Base-by-base conservation (phyloP, 345 rosid genomes). In the Gossypium stocksii region DNA sequence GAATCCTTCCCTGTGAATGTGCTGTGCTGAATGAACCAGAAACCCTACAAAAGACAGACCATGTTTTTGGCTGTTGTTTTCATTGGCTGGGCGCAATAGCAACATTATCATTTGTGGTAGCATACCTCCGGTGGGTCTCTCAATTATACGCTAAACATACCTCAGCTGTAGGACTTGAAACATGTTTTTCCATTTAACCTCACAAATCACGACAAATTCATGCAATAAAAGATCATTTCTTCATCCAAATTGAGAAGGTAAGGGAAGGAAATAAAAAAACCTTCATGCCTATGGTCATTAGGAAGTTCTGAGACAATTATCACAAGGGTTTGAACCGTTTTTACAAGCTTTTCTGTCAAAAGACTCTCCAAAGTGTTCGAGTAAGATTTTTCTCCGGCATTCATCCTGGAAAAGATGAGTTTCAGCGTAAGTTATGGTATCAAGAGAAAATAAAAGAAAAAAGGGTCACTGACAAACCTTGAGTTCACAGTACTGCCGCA, bases 401-500 rank as follows among this genome's bases (percentile, higher is more conserved):
- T 93, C 92, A 59, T 72, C 85, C 97, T 91, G 77, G 58, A 77
- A 11, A 71, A 71, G 60, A 23, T n/a, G n/a, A 46, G 51, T 63
- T 65, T 58, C 63, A 68, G 22, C 68, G 53, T 69, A 69, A 23
- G 44, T 25, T 48, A 2, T 15, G 3, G 29, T 34, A 8, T 68
- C 15, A 49, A 25, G 56, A 20, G 16, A 3, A 22, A 25, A 27
- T 1, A 5, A 56, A 64, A 44, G 1, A n/a, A 68, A 68, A 25
- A 13, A 13, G 16, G 64, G 22, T 14, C 23, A 14, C 15, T 15
- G 38, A n/a, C 27, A 64, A 78, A 84, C 98, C 97, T 91, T 90
- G 1, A 89, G 87, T 77, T 93, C 99, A 82, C 99, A 95, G 83
- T 93, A 93, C 44, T 71, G 84, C 75, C 84, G 89, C 99, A 93